Base-by-base conservation (phyloP, 805 yeast species). In the Wickerhamomyces pijperi region DNA sequence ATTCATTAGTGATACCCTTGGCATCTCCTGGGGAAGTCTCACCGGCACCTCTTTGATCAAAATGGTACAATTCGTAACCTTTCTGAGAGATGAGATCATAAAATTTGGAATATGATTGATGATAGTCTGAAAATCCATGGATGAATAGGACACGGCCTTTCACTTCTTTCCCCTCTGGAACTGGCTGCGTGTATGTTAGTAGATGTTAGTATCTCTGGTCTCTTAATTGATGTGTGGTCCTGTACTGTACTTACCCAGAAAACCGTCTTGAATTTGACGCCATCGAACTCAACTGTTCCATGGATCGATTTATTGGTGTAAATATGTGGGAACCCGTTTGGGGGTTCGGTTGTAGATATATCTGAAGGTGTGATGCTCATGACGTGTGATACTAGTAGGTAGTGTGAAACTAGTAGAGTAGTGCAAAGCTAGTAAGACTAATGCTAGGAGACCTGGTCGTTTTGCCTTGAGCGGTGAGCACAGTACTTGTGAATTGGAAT, bases 21-120 rank as follows among this genome's bases (percentile, higher is more conserved):
- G 59, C 51, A 25, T 68, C 65, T 19, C 75, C 76, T 2, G 71
- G 68, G 1, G 76, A 67, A 0, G 88, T 80, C 38, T 62, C 67
- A 3, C 88, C 88, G 8, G 85, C 74, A 1, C 92, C 94, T 52
- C 88, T 64, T 56, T 82, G 90, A 54, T 78, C 86, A 55, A 73
- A 83, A 51, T 72, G 72, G 53, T 77, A 80, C 0, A 72, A 64
- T 48, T 82, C 87, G 53, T 70, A 79, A 0, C 90, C 88, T 12
- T 46, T 42, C 18, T 51, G 50, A 2, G 71, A 60, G 40, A 81
- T 53, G 4, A 63, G 59, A 48, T 82, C 87, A 52, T 72, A 70
- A 21, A 72, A 49, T 38, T 72, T 70, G 28, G 63, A 56, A 50
- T 77, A 79, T 2, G 73, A 39, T 16, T 55, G 50, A 11, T 74